A percentile compares a stretch with the other conserved stretches of the same genome.
These are phyloP conservation scores for Didymosphaeria variabile DNA, from an alignment of 2,329 filamentous ascomycete genomes.

Conservation along the genomic window DNA sequence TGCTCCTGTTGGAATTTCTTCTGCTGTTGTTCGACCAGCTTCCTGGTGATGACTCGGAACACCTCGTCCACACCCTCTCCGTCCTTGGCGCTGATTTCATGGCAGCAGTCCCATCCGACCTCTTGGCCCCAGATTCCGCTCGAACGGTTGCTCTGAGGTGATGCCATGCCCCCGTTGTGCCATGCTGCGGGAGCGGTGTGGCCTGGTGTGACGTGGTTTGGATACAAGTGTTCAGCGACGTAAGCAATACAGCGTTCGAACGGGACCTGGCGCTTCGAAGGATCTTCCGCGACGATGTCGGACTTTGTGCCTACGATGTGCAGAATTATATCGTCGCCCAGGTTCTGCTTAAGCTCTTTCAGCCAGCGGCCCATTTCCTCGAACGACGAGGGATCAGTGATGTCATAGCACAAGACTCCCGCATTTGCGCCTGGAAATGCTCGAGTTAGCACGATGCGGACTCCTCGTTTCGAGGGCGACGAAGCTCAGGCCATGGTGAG, in stretches of 20 bases:
- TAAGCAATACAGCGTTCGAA: slow-evolving; percentile 97
- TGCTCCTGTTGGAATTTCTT: slow-evolving; percentile 62
- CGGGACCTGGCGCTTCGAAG: slow-evolving; percentile 79
- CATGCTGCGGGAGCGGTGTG: slow-evolving; percentile 47
- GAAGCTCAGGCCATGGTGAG: slow-evolving; percentile 13
- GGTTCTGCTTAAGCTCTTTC: slow-evolving; percentile 80
- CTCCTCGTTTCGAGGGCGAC: neutral
- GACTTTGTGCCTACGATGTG: slow-evolving; percentile 86
- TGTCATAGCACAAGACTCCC: slow-evolving; percentile 93
- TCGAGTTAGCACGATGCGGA: slow-evolving; percentile 13
- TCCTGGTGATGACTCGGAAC: slow-evolving; percentile 88
- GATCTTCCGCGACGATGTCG: slow-evolving; percentile 88
- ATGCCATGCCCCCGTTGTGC: slow-evolving; percentile 53
- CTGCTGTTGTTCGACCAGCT: slow-evolving; percentile 77
- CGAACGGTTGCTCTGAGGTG: slow-evolving; percentile 62
- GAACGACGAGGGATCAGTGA: slow-evolving; percentile 86
- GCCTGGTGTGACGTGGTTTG: slow-evolving; percentile 62
- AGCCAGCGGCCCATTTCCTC: slow-evolving; percentile 94
- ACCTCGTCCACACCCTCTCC: slow-evolving; percentile 97
- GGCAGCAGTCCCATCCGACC: slow-evolving; percentile 94
- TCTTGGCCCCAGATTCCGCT: slow-evolving; percentile 91
- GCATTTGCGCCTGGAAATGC: slow-evolving; percentile 76
- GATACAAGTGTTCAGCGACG: slow-evolving; percentile 88
- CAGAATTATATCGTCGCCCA: slow-evolving; percentile 79
- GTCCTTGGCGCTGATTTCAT: slow-evolving; percentile 93